A percentile compares a stretch with the other conserved stretches of the same genome.
phyloP scores from a whole-genome alignment of 306 rosid genomes.

The Cicer cuneatum region DNA sequence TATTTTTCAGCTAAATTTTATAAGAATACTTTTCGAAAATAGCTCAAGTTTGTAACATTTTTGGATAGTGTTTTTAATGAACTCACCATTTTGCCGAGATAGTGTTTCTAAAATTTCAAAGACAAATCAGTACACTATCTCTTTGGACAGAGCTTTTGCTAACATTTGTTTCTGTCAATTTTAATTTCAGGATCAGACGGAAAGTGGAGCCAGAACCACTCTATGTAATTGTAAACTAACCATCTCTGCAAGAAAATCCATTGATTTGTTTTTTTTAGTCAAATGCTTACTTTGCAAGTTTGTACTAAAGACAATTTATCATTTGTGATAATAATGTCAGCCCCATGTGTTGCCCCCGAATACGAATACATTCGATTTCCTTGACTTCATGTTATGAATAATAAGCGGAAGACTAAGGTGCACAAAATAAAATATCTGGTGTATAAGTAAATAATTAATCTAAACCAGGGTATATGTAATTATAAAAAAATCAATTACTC shows the following conservation, averaged over 20 bases:
- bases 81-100: no score
- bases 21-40: background rate
- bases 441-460: background rate
- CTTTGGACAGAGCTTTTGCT: conserved; percentile 23
- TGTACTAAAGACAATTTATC: conserved; percentile 5
- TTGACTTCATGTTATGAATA: conserved; percentile 6
- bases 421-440: background rate
- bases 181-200: conserved; percentile 76
- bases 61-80: conserved; percentile 25
- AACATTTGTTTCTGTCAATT: conserved; percentile 38
- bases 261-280: conserved; percentile 12
- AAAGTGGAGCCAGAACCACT: conserved; percentile 85
- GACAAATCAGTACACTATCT: conserved; percentile 16
- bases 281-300: conserved; percentile 9
- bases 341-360: background rate
- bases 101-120: background rate
- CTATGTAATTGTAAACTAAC: conserved; percentile 56
- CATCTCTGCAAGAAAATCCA: conserved; percentile 7
- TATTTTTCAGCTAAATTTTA: background rate
- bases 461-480: background rate
- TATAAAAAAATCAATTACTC: conserved; percentile 1
- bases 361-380: background rate
- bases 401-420: conserved; percentile 4
- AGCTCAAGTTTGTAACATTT: background rate
- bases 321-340: conserved; percentile 29